Evolutionary conservation across 768 basidiomycete genomes (phyloP).

Genomic region (Gymnopilus dilepis): DNA sequence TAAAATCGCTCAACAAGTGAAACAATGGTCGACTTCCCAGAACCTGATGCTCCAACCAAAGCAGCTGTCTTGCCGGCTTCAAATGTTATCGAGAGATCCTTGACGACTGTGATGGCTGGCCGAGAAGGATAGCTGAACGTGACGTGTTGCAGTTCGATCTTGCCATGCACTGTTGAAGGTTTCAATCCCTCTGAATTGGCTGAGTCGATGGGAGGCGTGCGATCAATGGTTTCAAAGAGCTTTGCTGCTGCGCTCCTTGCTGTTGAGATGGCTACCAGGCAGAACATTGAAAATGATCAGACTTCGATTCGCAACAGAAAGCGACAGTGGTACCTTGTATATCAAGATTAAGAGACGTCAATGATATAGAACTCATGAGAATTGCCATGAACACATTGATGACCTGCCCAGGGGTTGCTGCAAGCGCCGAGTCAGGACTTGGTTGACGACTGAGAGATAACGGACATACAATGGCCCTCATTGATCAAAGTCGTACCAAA

Average conservation of each 20-base stretch:
- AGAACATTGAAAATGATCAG: not conserved
- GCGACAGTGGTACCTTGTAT: slow-evolving; percentile 60
- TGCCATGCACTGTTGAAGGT: slow-evolving; percentile 68
- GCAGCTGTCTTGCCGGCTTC: slow-evolving; percentile 67
- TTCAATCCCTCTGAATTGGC: slow-evolving; percentile 67
- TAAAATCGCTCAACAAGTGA: slow-evolving; percentile 80
- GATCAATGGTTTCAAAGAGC: slow-evolving; percentile 86
- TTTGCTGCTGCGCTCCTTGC: slow-evolving; percentile 90
- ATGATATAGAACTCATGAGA: slow-evolving; percentile 89
- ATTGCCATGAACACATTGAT: slow-evolving; percentile 87
- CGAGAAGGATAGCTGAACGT: slow-evolving; percentile 23
- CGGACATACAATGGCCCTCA: slow-evolving; percentile 50
- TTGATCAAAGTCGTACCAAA: slow-evolving; percentile 89
- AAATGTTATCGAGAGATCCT: slow-evolving; percentile 18
- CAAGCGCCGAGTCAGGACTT: not conserved
- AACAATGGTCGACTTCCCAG: slow-evolving; percentile 84
- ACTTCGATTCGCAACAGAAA: not conserved
- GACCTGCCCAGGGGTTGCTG: slow-evolving; percentile 73
- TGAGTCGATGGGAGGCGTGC: slow-evolving; percentile 87
- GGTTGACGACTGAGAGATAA: not conserved
- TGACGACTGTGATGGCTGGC: slow-evolving; percentile 20
- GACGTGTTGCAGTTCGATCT: slow-evolving; percentile 28
- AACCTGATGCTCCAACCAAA: slow-evolving; percentile 85
- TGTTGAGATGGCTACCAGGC: slow-evolving; percentile 68
- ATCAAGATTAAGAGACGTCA: slow-evolving; percentile 85